Evolutionary conservation across 2,329 filamentous ascomycete species (phyloP).

Genomic region (Graphilbum sp.): DNA sequence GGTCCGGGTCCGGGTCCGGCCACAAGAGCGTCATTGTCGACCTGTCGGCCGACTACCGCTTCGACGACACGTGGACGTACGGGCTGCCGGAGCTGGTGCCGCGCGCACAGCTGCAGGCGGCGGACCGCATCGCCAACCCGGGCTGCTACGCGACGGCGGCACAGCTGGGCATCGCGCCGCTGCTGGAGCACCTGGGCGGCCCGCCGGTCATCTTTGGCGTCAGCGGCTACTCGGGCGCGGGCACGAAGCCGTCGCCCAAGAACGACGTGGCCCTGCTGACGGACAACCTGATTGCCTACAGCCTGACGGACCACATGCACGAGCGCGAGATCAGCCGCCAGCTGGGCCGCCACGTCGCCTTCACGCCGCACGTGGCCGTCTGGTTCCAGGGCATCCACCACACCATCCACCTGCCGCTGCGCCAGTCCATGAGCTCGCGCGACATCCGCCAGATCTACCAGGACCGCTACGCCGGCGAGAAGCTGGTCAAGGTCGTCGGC

Average conservation of each 20-base stretch:
- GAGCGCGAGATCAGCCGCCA: slow-evolving; percentile 78
- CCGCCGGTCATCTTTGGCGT: slow-evolving; percentile 78
- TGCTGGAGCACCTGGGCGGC: slow-evolving; percentile 60
- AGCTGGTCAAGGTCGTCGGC: slow-evolving; percentile 80
- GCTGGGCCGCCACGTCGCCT: slow-evolving; percentile 55
- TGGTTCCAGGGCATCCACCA: slow-evolving; percentile 96
- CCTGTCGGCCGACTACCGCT: slow-evolving; percentile 91
- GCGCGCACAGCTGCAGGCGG: slow-evolving; percentile 57
- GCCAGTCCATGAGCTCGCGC: slow-evolving; percentile 71
- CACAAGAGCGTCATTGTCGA: slow-evolving; percentile 70
- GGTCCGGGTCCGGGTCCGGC: slow-evolving; percentile 22
- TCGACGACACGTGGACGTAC: slow-evolving; percentile 74
- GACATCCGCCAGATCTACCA: slow-evolving; percentile 93
- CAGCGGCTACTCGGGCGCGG: slow-evolving; percentile 85
- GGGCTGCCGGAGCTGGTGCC: slow-evolving; percentile 75
- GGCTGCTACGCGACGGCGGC: slow-evolving; percentile 92
- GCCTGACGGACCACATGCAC: slow-evolving; percentile 84
- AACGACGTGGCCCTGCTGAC: slow-evolving; percentile 74
- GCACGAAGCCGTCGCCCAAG: slow-evolving; percentile 86
- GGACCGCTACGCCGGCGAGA: slow-evolving; percentile 89
- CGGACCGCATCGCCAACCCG: slow-evolving; percentile 77
- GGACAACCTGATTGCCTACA: slow-evolving; percentile 84
- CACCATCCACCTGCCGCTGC: slow-evolving; percentile 79
- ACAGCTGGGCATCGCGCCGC: slow-evolving; percentile 73
- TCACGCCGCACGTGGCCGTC: slow-evolving; percentile 85